Conservation (phyloP, 768 basidiomycete genomes). For the Brasilioporus rufonigricans region DNA sequence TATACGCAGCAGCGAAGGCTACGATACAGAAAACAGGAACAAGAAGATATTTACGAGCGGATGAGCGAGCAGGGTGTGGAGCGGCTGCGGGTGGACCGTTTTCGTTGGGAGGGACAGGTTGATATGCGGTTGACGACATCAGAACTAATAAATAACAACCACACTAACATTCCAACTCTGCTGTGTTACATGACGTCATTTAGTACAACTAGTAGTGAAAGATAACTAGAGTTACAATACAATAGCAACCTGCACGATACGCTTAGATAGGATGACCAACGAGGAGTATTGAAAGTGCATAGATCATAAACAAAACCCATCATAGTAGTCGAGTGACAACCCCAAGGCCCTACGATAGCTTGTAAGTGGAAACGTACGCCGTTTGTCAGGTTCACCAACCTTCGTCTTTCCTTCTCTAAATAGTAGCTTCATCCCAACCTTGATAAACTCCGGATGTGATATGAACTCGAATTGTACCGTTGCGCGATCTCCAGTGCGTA, state of each 20-base stretch:
- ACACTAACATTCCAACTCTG: constrained; percentile 18
- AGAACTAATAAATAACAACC: constrained; percentile 5
- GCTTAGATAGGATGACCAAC: no score
- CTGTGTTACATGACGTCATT: constrained; percentile 18
- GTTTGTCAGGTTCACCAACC: constrained; percentile 38
- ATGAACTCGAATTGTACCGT: constrained; percentile 96
- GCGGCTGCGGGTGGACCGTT: constrained; percentile 12
- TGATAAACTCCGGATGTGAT: constrained; percentile 86
- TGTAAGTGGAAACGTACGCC: constrained; percentile 8
- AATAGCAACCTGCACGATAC: neutral
- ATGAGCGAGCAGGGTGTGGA: constrained; percentile 25
- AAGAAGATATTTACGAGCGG: constrained; percentile 32
- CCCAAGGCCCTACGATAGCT: constrained; percentile 58
- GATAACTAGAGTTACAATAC: neutral
- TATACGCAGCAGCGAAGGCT: constrained; percentile 41
- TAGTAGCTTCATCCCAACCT: constrained; percentile 89
- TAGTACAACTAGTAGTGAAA: neutral
- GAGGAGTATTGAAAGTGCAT: no score
- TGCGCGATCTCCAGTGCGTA: constrained; percentile 93
- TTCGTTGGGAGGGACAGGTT: constrained; percentile 22
- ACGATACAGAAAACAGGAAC: constrained; percentile 36
- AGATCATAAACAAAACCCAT: constrained; percentile 12
- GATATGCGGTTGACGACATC: constrained; percentile 25
- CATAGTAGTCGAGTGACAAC: constrained; percentile 68
- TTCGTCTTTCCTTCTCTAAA: constrained; percentile 97